Evolutionary conservation across 1,284 basidiomycete species (phyloP), one percentile per base, ranked within the genome.

Genomic region (Tilletia horrida): DNA sequence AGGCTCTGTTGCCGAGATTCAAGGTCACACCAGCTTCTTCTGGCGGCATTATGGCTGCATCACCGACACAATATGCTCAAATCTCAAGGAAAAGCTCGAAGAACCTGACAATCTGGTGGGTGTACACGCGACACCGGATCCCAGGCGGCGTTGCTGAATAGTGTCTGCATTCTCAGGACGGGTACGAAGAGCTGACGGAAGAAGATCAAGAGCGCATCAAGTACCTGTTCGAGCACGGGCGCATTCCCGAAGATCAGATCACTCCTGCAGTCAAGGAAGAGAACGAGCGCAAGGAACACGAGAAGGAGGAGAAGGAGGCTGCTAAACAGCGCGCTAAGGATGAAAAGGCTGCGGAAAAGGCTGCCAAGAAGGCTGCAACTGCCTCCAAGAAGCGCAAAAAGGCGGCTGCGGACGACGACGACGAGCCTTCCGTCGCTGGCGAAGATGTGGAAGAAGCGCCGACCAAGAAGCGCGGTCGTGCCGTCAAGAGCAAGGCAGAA

Each of bases 21-120:
- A 13, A 13, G 61, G 40, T 8, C 8, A 63, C 44, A 31, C 61
- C 23, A 44, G 16, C 44, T 63, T 44, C 42, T 21, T 44, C 21
- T 63, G 61, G 61, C 61, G 61, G 8, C 61, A 63, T 25, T 63
- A 21, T 2, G 61, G 44, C 21, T 63, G 61, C 42, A 47, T 44
- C 35, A 44, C 44, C 23, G 61, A 44, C 14, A 44, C 59, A 11
- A 44, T 62, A 14, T 62, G 59, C 42, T 8, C 18, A 29, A 3
- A 47, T 25, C 21, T 31, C 14, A 13, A 25, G 21, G 27, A 44
- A 14, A 23, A 47, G 44, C n/a, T 40, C 3, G 61, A 25, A 13
- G 61, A 52, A 14, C 21, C 50, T 27, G 23, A 11, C 50, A 27
- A 44, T 9, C n/a, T 63, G 40, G 61, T 63, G n/a, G 35, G 31